Evolutionary conservation across 768 basidiomycete species (phyloP).

Genomic region (Boletellus emodensis): DNA sequence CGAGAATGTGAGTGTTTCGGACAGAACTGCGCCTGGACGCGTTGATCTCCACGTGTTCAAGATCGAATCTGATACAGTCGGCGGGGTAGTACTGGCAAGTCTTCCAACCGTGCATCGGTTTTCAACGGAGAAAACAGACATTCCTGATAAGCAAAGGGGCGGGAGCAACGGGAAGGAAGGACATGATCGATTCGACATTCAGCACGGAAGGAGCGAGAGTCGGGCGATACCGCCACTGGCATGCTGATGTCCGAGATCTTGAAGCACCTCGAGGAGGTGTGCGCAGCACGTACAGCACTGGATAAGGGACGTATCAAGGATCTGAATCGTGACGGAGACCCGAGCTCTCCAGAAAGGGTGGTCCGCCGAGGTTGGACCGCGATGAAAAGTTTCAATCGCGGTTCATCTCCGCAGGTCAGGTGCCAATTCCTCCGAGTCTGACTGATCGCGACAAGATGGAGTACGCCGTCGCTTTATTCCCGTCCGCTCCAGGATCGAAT

Average conservation of each 20-base stretch:
- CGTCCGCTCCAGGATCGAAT: neutral
- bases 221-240: too few relatives aligned
- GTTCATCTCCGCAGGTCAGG: conserved; percentile 2
- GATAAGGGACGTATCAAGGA: neutral
- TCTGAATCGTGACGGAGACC: neutral
- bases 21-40: too few relatives aligned
- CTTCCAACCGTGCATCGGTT: too few relatives aligned
- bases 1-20: too few relatives aligned
- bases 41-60: too few relatives aligned
- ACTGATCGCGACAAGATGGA: neutral
- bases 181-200: neutral
- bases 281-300: neutral
- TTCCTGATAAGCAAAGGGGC: neutral
- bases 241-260: too few relatives aligned
- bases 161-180: neutral
- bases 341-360: neutral
- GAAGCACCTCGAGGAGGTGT: neutral
- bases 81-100: too few relatives aligned
- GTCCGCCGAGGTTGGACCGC: neutral
- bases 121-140: neutral
- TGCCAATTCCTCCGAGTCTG: neutral
- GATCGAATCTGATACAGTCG: too few relatives aligned
- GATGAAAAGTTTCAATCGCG: neutral
- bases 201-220: neutral
- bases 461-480: neutral